Base-by-base conservation (phyloP, 768 basidiomycete genomes). In the Tylopilus vinaceipallidus region DNA sequence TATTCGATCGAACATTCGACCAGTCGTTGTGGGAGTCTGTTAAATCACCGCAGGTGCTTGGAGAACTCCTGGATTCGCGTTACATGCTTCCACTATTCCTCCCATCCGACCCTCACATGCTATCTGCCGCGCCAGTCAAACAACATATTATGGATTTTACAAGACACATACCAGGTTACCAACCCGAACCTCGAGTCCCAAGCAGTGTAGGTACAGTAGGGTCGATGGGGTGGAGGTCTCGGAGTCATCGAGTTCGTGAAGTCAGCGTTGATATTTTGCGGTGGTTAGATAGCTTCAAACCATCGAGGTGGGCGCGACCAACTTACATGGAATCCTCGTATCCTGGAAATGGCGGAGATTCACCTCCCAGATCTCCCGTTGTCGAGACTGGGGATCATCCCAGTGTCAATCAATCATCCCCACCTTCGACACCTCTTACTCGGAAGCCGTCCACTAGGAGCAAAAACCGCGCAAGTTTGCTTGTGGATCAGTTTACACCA, bases 1-100 rank as follows among this genome's bases (percentile, higher is more conserved):
- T 97, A 22, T 93, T 98, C 61, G 87, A 92, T 67, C 81, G 76
- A 50, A 66, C 71, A 0, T 74, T 78, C 27, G 82, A 84, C 30
- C 78, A 82, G 36, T 79, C 83, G 0, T 66, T 78, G 5, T 98
- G 94, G 86, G 83, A 85, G 47, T 90, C 94, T 13, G 75, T 81
- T 0, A 80, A 79, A 45, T 80, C 91, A 17, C 86, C 91, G 0
- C 88, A 89, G 60, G 84, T 84, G 22, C 78, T 94, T 1, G 94
- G 94, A 26, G 97, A 99, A 66, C 71, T 98, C 22, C 74, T 98
- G 54, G 94, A 99, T 66, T 93, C 91, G 22, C 80, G 94, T 55
- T 82, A 88, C 66, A 98, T 98, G 93, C 79, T 98, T 20, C 92
- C 91, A 2, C 74, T 95, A 41, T 75, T 82, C 19, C 83, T 97